These are phyloP conservation scores for Fusarium torulosum DNA, from an alignment of 2,329 filamentous ascomycete genomes.

Conservation along the genomic window DNA sequence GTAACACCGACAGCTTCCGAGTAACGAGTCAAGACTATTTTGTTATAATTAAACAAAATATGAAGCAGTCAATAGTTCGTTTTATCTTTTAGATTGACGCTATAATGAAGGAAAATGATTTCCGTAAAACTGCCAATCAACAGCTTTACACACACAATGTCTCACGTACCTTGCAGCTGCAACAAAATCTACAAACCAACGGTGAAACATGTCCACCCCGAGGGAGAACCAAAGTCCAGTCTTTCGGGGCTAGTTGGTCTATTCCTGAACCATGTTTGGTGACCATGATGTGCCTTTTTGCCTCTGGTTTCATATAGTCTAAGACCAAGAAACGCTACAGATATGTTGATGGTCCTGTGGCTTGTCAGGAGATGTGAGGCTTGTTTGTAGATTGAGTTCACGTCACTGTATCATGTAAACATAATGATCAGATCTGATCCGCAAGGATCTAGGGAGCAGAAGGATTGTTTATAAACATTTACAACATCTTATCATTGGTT, in stretches of 20 bases:
- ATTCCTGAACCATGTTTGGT: constrained; percentile 3
- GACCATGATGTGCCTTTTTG: neutral
- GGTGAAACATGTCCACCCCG: constrained; percentile 31
- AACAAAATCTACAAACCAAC: constrained; percentile 7
- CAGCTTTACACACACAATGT: constrained; percentile 16
- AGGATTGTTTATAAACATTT: constrained; percentile 1
- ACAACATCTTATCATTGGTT: neutral
- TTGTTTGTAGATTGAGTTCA: neutral
- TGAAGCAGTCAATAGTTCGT: too few relatives aligned
- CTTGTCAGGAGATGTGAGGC: neutral
- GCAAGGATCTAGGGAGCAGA: neutral
- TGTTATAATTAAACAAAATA: too few relatives aligned
- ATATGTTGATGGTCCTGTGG: neutral
- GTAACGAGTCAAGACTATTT: too few relatives aligned
- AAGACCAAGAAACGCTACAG: neutral
- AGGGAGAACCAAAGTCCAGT: constrained; percentile 20
- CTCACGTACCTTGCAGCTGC: constrained; percentile 40
- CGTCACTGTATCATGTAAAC: neutral
- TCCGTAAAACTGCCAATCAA: neutral
- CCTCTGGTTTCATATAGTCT: constrained; percentile 12
- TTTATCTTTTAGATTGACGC: too few relatives aligned
- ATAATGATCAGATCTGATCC: neutral
- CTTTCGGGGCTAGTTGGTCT: constrained; percentile 1
- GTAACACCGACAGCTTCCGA: too few relatives aligned
- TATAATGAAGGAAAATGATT: neutral